These are phyloP conservation scores for Alopecurus myosuroides DNA, from an alignment of 176 grass and related monocot genomes.

Conservation along the genomic window DNA sequence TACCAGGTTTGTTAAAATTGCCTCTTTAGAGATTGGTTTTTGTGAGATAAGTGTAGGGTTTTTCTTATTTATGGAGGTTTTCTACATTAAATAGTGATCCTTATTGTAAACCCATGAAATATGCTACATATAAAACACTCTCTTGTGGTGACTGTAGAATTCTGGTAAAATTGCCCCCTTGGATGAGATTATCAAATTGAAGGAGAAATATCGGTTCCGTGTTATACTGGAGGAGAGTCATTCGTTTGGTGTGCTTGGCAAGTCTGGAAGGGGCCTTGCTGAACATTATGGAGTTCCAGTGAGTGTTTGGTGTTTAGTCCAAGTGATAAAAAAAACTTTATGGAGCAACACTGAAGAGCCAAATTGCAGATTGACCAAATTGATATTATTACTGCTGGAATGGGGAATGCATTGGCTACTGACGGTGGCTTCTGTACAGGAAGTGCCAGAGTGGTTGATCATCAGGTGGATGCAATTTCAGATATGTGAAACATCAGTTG, in stretches of 20 bases:
- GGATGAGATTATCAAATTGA: not conserved
- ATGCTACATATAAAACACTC: not conserved
- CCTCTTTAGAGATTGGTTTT: not conserved
- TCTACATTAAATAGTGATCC: not conserved
- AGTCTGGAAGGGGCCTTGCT: not conserved
- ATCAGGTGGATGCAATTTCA: conserved; percentile 59
- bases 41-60: not conserved
- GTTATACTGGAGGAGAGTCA: too few relatives aligned
- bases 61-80: not conserved
- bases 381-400: conserved; percentile 97
- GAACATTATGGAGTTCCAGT: not conserved
- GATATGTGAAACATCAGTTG: conserved; percentile 3
- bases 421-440: conserved; percentile 96
- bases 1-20: not conserved
- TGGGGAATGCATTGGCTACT: conserved; percentile 93
- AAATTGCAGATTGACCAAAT: conserved; percentile 94
- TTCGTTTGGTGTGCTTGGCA: not conserved
- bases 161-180: not conserved
- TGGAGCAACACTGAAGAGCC: too few relatives aligned
- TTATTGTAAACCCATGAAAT: not conserved
- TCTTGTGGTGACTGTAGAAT: too few relatives aligned
- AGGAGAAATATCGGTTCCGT: not conserved
- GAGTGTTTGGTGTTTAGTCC: not conserved
- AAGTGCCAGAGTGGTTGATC: conserved; percentile 94
- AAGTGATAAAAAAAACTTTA: too few relatives aligned